Evolutionary conservation across 768 basidiomycete genomes (phyloP).

Genomic region (Lentinus tigrinus): DNA sequence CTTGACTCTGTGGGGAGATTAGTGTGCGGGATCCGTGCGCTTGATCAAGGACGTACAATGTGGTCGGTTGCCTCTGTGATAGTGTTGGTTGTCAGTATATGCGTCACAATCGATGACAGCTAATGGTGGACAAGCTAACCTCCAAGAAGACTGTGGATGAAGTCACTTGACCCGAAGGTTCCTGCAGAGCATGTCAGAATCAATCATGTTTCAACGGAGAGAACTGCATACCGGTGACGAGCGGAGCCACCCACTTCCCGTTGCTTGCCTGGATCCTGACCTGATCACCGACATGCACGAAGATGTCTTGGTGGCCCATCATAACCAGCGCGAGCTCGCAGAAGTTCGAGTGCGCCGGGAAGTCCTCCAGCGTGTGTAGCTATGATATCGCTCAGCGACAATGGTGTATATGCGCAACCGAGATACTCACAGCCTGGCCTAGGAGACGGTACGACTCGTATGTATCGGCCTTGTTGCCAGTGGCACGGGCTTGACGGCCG

Average conservation of each 20-base stretch:
- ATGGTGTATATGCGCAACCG: neutral
- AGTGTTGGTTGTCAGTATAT: neutral
- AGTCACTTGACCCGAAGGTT: constrained; percentile 77
- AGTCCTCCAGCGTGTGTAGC: constrained; percentile 85
- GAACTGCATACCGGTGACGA: constrained; percentile 63
- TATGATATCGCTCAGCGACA: constrained; percentile 22
- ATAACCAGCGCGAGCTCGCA: constrained; percentile 78
- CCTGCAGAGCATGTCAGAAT: constrained; percentile 34
- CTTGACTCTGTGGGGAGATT: constrained; percentile 34
- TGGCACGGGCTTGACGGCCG: constrained; percentile 62
- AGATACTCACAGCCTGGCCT: constrained; percentile 56
- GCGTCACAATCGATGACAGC: neutral
- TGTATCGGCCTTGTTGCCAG: constrained; percentile 61
- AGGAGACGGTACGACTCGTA: constrained; percentile 82
- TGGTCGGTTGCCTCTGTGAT: constrained; percentile 62
- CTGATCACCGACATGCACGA: constrained; percentile 83
- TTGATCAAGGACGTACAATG: constrained; percentile 38
- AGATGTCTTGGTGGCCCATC: constrained; percentile 75
- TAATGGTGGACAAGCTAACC: constrained; percentile 46
- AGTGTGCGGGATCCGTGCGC: neutral
- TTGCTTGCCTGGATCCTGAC: constrained; percentile 73
- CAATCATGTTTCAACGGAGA: neutral
- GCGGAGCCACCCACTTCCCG: constrained; percentile 73
- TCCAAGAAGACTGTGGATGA: constrained; percentile 73
- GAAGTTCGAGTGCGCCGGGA: constrained; percentile 87